Conservation (phyloP, 352 stramenopile species). For the Thraustotheca clavata region DNA sequence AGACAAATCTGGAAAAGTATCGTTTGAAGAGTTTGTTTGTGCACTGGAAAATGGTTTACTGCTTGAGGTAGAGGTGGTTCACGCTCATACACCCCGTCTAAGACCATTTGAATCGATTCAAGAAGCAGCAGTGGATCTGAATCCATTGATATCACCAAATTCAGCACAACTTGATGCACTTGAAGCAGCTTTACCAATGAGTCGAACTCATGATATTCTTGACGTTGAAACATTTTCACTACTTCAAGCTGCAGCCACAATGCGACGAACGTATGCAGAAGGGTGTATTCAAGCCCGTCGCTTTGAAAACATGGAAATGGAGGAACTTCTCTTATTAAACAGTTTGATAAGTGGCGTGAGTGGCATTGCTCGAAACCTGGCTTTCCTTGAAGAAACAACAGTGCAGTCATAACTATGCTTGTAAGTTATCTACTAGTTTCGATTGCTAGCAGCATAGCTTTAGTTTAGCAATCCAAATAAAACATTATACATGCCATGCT, state of each 20-base stretch:
- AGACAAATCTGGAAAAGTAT: constrained; percentile 61
- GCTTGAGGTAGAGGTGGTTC: constrained; percentile 68
- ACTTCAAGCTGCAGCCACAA: constrained; percentile 51
- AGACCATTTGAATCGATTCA: neutral
- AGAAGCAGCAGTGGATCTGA: neutral
- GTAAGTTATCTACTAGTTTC: no score
- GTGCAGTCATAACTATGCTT: constrained; percentile 16
- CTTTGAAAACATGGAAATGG: constrained; percentile 68
- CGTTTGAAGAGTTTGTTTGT: constrained; percentile 72
- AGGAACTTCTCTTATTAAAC: constrained; percentile 76
- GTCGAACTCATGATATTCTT: constrained; percentile 62
- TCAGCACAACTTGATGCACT: no score
- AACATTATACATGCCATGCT: no score
- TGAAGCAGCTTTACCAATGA: no score
- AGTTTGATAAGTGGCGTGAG: constrained; percentile 71
- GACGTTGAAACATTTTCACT: constrained; percentile 77
- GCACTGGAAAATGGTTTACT: constrained; percentile 65
- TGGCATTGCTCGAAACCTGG: constrained; percentile 60
- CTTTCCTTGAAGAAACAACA: constrained; percentile 57
- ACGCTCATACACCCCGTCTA: constrained; percentile 20
- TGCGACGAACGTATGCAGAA: constrained; percentile 73
- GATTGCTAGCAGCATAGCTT: no score
- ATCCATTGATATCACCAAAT: neutral
- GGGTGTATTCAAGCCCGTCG: constrained; percentile 66
- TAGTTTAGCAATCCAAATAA: no score